These are phyloP conservation scores for Vigna mungo DNA, from an alignment of 306 rosid species.

Conservation along the genomic window DNA sequence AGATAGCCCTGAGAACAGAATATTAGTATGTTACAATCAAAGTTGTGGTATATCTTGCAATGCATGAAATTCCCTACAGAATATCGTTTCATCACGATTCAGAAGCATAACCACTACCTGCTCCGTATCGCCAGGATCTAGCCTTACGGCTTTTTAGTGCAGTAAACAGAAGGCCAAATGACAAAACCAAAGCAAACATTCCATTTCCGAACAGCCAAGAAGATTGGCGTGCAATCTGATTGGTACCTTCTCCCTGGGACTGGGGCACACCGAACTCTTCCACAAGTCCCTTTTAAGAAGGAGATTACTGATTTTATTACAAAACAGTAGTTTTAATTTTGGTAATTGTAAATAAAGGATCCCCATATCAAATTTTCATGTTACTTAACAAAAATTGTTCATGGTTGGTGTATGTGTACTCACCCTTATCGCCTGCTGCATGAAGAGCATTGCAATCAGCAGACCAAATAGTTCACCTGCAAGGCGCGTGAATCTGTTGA, in stretches of 20 bases:
- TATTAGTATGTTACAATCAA: not conserved
- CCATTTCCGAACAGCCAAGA: slow-evolving; percentile 91
- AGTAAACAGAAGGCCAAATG: slow-evolving; percentile 83
- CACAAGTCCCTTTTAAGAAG: slow-evolving; percentile 69
- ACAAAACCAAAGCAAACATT: slow-evolving; percentile 84
- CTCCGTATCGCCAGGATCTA: slow-evolving; percentile 88
- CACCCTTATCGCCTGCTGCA: slow-evolving; percentile 92
- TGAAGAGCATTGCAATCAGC: slow-evolving; percentile 83
- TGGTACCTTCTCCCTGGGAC: slow-evolving; percentile 57
- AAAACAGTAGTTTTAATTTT: slow-evolving; percentile 16
- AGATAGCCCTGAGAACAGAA: slow-evolving; percentile 17
- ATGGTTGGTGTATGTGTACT: slow-evolving; percentile 42
- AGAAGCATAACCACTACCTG: slow-evolving; percentile 55
- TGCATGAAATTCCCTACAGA: slow-evolving; percentile 18
- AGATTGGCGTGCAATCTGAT: slow-evolving; percentile 59
- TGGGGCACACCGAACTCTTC: slow-evolving; percentile 75
- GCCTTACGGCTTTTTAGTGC: slow-evolving; percentile 82
- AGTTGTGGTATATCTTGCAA: not conserved
- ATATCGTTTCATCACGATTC: slow-evolving; percentile 9
- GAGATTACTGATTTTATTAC: slow-evolving; percentile 23
- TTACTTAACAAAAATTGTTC: not conserved
- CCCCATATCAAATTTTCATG: slow-evolving; percentile 1
- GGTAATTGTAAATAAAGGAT: slow-evolving; percentile 19
- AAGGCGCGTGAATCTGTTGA: slow-evolving; percentile 86
- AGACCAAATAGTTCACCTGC: slow-evolving; percentile 91